Evolutionary conservation across 2,329 filamentous ascomycete genomes (phyloP).

Genomic region (Trichoderma sp.): DNA sequence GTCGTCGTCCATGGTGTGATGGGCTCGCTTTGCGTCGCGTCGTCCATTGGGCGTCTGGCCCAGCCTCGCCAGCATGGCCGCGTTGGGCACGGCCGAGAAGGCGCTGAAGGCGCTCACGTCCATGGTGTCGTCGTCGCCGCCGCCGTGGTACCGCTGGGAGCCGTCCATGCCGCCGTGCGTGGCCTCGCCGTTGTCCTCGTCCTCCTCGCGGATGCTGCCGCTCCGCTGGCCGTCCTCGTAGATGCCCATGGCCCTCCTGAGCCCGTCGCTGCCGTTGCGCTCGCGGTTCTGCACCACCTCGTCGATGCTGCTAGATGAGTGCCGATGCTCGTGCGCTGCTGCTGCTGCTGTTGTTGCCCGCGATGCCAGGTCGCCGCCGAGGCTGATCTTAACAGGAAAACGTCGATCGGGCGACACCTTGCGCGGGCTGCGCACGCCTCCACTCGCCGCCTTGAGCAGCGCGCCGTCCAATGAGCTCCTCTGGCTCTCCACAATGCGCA

Average conservation of each 20-base stretch:
- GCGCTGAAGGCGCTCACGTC: slow-evolving; percentile 77
- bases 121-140: slow-evolving; percentile 67
- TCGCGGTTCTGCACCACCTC: slow-evolving; percentile 48
- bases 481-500: slow-evolving; percentile 55
- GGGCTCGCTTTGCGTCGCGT: slow-evolving; percentile 42
- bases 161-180: slow-evolving; percentile 37
- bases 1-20: slow-evolving; percentile 44
- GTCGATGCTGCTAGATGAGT: slow-evolving; percentile 49
- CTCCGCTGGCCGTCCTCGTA: slow-evolving; percentile 57
- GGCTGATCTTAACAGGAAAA: slow-evolving; percentile 62
- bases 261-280: slow-evolving; percentile 52
- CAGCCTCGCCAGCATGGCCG: slow-evolving; percentile 79
- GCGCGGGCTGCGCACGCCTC: slow-evolving; percentile 48
- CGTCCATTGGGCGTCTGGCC: slow-evolving; percentile 60
- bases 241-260: slow-evolving; percentile 63
- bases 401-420: slow-evolving; percentile 58
- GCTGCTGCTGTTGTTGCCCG: slow-evolving; percentile 8
- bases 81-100: slow-evolving; percentile 86
- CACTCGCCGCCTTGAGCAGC: slow-evolving; percentile 34
- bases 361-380: slow-evolving; percentile 33
- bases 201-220: slow-evolving; percentile 36
- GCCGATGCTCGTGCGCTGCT: slow-evolving; percentile 41
- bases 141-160: slow-evolving; percentile 30
- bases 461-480: slow-evolving; percentile 32
- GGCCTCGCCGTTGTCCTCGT: slow-evolving; percentile 30